A percentile compares a stretch with the other conserved stretches of the same genome.
Evolutionary conservation across 805 yeast genomes (phyloP).

Genomic region (Candida sithepensis): DNA sequence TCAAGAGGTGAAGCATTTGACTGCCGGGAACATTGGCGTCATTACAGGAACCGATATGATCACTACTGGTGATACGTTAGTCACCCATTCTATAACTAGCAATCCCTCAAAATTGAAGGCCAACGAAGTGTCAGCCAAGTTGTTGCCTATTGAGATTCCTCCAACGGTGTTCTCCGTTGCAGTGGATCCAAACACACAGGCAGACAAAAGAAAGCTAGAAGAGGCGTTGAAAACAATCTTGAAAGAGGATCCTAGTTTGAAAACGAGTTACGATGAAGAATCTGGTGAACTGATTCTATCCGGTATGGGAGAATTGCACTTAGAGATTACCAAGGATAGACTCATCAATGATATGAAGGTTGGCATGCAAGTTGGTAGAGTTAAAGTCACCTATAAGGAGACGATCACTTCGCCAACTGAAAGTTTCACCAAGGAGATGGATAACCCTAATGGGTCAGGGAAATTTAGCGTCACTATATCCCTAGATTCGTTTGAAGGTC

Average conservation of each 20-base stretch:
- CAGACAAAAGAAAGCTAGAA: slow-evolving; percentile 74
- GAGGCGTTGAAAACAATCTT: slow-evolving; percentile 60
- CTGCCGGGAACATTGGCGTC: slow-evolving; percentile 89
- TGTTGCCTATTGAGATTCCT: slow-evolving; percentile 79
- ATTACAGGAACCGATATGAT: slow-evolving; percentile 70
- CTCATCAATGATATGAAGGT: slow-evolving; percentile 80
- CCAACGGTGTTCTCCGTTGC: slow-evolving; percentile 90
- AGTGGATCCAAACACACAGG: slow-evolving; percentile 77
- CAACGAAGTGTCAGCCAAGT: slow-evolving; percentile 43
- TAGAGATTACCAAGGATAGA: slow-evolving; percentile 82
- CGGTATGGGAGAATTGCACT: slow-evolving; percentile 97
- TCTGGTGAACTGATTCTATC: slow-evolving; percentile 83
- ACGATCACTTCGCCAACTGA: slow-evolving; percentile 34
- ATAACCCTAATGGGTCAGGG: slow-evolving; percentile 16
- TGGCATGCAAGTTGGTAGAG: slow-evolving; percentile 72
- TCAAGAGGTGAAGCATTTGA: slow-evolving; percentile 58
- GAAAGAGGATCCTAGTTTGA: slow-evolving; percentile 90
- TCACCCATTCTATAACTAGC: slow-evolving; percentile 54
- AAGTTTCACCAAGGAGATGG: slow-evolving; percentile 17
- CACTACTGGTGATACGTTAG: slow-evolving; percentile 86
- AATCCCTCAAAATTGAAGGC: slow-evolving; percentile 28
- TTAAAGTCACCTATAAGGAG: slow-evolving; percentile 89
- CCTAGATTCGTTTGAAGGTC: slow-evolving; percentile 32
- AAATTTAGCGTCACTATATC: slow-evolving; percentile 25
- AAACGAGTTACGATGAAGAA: slow-evolving; percentile 71